Evolutionary conservation across 176 grass and related monocot species (phyloP).

Genomic region (Poa annua): DNA sequence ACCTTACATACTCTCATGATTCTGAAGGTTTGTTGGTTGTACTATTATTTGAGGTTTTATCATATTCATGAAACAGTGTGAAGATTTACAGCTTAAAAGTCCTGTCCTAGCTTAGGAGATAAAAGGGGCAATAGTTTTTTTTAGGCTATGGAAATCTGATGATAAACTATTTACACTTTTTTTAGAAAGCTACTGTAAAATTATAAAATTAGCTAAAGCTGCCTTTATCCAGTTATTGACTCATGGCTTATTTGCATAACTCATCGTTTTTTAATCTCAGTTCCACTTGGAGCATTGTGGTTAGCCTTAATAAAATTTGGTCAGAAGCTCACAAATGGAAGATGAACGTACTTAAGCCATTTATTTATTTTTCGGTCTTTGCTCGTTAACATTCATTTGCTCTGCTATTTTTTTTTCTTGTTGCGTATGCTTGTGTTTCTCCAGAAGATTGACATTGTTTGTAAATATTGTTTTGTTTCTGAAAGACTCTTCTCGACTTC

Average conservation of each 20-base stretch:
- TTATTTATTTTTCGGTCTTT: constrained; percentile 7
- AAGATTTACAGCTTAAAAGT: neutral
- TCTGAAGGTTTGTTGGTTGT: neutral
- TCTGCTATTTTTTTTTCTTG: constrained; percentile 9
- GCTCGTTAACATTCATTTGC: neutral
- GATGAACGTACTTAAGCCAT: neutral
- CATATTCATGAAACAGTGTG: neutral
- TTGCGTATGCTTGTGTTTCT: neutral
- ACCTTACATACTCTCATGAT: neutral
- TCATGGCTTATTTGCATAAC: neutral
- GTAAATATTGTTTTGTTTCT: constrained; percentile 5
- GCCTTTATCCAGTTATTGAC: neutral
- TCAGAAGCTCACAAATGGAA: constrained; percentile 8
- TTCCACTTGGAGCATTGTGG: neutral
- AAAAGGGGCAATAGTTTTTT: neutral
- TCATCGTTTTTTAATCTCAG: neutral
- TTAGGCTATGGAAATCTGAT: neutral
- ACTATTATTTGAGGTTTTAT: constrained; percentile 20
- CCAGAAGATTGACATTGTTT: constrained; percentile 20
- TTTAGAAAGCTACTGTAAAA: neutral
- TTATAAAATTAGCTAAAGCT: constrained; percentile 1
- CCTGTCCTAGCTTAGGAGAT: neutral
- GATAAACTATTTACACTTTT: constrained; percentile 9
- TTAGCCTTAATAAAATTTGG: constrained; percentile 29
- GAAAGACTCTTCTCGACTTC: constrained; percentile 29